Conservation (phyloP, 352 stramenopile species). For the Pythium aquatile region DNA sequence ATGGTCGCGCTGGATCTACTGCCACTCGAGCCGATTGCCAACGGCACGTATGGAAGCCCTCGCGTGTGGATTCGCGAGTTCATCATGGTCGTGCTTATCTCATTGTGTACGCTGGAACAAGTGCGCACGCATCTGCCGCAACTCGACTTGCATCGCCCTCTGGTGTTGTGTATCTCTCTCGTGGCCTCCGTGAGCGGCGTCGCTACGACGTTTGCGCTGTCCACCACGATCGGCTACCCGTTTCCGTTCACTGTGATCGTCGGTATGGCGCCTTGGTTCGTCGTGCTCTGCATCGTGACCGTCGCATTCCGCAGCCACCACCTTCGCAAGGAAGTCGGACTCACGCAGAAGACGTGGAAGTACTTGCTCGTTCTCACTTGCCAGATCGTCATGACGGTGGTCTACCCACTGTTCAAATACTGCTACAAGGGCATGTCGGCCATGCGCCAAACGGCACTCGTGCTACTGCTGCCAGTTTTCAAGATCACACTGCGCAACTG, state of each 20-base stretch:
- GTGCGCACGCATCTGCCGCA: not conserved
- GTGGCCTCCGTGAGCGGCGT: not conserved
- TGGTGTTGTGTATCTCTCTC: not conserved
- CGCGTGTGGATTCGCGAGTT: not conserved
- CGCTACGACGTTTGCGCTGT: not conserved
- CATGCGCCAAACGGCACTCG: constrained; percentile 12
- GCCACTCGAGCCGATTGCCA: constrained; percentile 4
- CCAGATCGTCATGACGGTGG: constrained; percentile 15
- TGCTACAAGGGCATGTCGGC: constrained; percentile 17
- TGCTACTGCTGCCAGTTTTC: constrained; percentile 39
- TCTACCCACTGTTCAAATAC: constrained; percentile 25
- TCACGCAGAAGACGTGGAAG: not conserved
- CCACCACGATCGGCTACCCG: constrained; percentile 9
- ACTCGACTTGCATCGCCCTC: not conserved
- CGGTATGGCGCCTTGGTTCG: constrained; percentile 3
- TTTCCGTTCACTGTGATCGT: constrained; percentile 12
- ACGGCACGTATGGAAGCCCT: not conserved
- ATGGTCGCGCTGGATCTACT: constrained; percentile 9
- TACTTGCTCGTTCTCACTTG: constrained; percentile 17
- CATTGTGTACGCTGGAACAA: not conserved
- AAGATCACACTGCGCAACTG: constrained; percentile 44
- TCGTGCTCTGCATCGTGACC: not conserved
- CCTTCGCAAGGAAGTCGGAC: not conserved
- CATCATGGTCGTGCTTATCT: not conserved
- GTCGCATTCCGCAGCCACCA: not conserved